Percentiles rank a stretch among this genome's conserved stretches.
These are phyloP conservation scores for Aspergillus versicolor DNA, from an alignment of 2,329 filamentous ascomycete genomes.

Conservation along the genomic window DNA sequence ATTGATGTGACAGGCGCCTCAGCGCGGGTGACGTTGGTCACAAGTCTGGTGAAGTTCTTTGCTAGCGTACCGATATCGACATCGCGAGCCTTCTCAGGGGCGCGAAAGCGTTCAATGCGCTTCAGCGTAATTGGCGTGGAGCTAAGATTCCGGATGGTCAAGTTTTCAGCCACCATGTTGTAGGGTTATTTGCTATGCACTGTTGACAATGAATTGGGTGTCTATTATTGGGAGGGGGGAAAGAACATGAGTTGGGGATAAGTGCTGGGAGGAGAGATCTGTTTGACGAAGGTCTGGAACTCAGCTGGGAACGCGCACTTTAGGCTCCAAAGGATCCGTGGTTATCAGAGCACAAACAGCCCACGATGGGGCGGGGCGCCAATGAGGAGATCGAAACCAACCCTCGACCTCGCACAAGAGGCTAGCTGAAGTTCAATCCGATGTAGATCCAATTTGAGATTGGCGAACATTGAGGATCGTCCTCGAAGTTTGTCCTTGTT, in stretches of 20 bases:
- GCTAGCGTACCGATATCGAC: constrained; percentile 42
- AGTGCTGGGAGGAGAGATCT: background rate
- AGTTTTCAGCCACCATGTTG: constrained; percentile 39
- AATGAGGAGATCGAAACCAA: background rate
- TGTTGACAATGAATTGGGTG: background rate
- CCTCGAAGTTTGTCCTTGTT: background rate
- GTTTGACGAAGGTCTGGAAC: background rate
- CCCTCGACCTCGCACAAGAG: background rate
- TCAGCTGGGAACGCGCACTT: background rate
- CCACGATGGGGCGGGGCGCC: constrained; percentile 4
- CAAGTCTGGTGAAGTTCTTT: constrained; percentile 46
- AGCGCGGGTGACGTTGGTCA: constrained; percentile 44
- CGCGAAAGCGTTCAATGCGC: constrained; percentile 70
- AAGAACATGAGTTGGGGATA: background rate
- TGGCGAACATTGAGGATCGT: background rate
- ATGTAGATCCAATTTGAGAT: background rate
- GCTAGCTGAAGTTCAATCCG: background rate
- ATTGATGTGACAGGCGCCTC: constrained; percentile 47
- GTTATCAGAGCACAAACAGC: constrained; percentile 7
- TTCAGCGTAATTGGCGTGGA: constrained; percentile 70
- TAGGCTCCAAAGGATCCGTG: constrained; percentile 7
- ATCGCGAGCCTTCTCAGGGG: constrained; percentile 42
- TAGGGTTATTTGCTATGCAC: background rate
- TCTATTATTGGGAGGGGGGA: background rate
- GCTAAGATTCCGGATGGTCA: constrained; percentile 83